Conservation (phyloP, 331 rosid species). For the Pyracantha coccinea region DNA sequence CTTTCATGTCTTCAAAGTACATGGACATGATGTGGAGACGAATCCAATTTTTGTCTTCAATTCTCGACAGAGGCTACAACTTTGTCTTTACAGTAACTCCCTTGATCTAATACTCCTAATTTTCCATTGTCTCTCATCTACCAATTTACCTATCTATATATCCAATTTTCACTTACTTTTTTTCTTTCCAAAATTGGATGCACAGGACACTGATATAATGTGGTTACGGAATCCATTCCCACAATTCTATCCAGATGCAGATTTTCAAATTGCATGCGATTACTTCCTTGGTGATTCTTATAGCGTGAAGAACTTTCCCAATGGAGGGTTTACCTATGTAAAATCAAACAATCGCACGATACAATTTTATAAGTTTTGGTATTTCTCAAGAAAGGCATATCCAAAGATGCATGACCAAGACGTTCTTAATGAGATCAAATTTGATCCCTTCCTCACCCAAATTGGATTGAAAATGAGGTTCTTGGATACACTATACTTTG, state of each 20-base stretch:
- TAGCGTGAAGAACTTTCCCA: constrained; percentile 35
- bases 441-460: constrained; percentile 15
- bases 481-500: constrained; percentile 48
- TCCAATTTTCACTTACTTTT: too few relatives aligned
- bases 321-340: constrained; percentile 71
- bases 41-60: constrained; percentile 44
- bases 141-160: too few relatives aligned
- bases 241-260: constrained; percentile 39
- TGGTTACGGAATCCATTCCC: constrained; percentile 74
- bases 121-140: too few relatives aligned
- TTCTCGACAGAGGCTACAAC: constrained; percentile 62
- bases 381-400: constrained; percentile 18
- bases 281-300: constrained; percentile 29
- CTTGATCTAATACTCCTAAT: neutral
- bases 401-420: constrained; percentile 52
- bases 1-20: constrained; percentile 56
- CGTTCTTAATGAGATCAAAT: constrained; percentile 54
- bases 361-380: constrained; percentile 64
- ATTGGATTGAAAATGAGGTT: constrained; percentile 48
- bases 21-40: constrained; percentile 79
- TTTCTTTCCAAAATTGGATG: neutral
- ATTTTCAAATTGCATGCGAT: constrained; percentile 85
- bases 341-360: constrained; percentile 44
- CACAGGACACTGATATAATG: constrained; percentile 76
- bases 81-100: constrained; percentile 63